Base-by-base conservation (phyloP, 2,329 filamentous ascomycete genomes). In the Colletotrichum siamense region DNA sequence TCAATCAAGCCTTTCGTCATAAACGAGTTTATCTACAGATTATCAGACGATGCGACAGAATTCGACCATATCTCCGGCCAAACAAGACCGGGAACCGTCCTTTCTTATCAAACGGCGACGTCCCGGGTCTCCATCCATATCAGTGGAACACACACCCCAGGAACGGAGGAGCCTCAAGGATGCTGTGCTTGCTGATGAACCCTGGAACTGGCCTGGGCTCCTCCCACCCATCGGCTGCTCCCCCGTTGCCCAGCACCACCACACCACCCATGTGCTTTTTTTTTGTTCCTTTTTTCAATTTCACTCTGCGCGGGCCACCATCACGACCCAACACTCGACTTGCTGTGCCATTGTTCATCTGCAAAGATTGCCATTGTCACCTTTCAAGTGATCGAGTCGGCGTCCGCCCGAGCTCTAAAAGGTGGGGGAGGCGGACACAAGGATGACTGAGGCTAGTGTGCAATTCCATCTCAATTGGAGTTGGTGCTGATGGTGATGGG, bases 191-290 rank as follows among this genome's bases (percentile, higher is more conserved):
- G 44, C 44, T 52, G 44, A 22, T 52, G 44, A 52, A 52, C 44
- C 44, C 44, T 52, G 44, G 55, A 59, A 59, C 3, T 59, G 55
- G 55, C 62, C 62, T 73, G 64, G 70, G 26, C 32, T 44, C 44
- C 13, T 22, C n/a, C 28, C 59, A 15, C 68, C 36, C 68, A 30
- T 52, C 36, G 62, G 69, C 52, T 49, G 13, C 49, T 52, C 22
- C 65, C 49, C 65, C 30, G 71, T 73, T 73, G 36, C 70, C 71
- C 8, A 49, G 39, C 65, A 68, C 44, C 64, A 67, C 63, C 65
- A 57, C 64, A 34, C 39, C 63, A 73, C 71, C 65, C 49, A 24
- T 44, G 36, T 49, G 12, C 22, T 34, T n/a, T n/a, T 32, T 32
- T 30, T 63, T 59, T n/a, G 0, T 5, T 30, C 6, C 7, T 12